Percentiles rank a stretch among this genome's conserved stretches.
These are phyloP conservation scores for Phyllosticta capitalensis DNA, from an alignment of 2,329 filamentous ascomycete genomes.

Conservation along the genomic window DNA sequence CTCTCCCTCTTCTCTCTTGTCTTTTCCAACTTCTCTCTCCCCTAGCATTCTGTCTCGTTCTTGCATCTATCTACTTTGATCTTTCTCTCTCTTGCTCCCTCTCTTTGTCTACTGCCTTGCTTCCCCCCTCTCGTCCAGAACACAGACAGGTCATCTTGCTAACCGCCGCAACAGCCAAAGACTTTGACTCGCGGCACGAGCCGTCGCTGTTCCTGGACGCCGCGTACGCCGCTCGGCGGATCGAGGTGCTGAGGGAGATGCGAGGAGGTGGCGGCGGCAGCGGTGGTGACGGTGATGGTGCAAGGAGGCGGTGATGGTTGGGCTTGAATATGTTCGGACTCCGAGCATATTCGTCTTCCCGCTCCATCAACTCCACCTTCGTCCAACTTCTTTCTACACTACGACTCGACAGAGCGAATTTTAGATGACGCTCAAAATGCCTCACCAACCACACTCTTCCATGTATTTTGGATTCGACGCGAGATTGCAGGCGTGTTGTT, in stretches of 20 bases:
- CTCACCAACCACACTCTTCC: no score
- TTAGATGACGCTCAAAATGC: no score
- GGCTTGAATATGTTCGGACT: not conserved
- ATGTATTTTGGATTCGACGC: not conserved
- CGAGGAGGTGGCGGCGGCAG: not conserved
- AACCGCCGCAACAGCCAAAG: not conserved
- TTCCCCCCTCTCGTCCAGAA: no score
- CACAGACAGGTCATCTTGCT: not conserved
- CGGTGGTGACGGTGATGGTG: not conserved
- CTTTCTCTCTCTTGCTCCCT: not conserved
- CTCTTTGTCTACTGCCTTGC: not conserved
- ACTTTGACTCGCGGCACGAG: not conserved
- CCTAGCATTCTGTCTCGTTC: not conserved
- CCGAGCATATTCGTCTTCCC: no score
- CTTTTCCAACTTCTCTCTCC: not conserved
- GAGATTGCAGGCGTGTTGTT: no score
- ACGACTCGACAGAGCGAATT: no score
- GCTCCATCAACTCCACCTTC: no score
- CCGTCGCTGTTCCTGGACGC: constrained; percentile 6
- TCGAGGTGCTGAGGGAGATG: not conserved
- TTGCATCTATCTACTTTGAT: not conserved
- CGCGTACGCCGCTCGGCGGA: not conserved
- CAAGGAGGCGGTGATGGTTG: not conserved
- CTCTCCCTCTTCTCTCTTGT: not conserved
- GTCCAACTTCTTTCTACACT: no score